Evolutionary conservation across 176 grass and related monocot species (phyloP), one percentile per base, ranked within the genome.

Genomic region (Bolboschoenus planiculmis): DNA sequence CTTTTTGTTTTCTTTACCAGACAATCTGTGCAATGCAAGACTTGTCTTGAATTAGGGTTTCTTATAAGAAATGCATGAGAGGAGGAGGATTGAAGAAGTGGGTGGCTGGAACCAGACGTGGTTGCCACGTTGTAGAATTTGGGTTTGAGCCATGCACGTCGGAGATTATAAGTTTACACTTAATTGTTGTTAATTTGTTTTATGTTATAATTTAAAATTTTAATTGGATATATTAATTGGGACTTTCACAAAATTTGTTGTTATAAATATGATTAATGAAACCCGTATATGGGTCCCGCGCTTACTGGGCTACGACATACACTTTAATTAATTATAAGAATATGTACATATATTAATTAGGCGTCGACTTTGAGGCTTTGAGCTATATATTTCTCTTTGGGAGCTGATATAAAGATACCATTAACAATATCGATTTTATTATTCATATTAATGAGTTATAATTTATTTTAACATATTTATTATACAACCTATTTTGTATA

Each of bases 101-200:
- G 81, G 30, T 29, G 42, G 86, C 65, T 81, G 81, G 54, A 82
- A 87, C 56, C 50, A 44, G 30, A 83, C 83, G 89, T 94, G 87
- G 66, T 81, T 31, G 18, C 83, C 92, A 91, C 92, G 90, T 91
- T 73, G 60, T 77, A 26, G 77, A 63, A 36, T 15, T 42, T 67
- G 40, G 15, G 30, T 91, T 94, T 81, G 67, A 86, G 85, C 85
- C 83, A 85, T 68, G 92, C 92, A 94, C 85, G 92, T 90, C 84
- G 50, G 37, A 76, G 47, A 39, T 24, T 23, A 53, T 34, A 59
- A 33, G 14, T 43, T 59, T 58, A 78, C 75, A 43, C 31, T n/a
- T 85, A 64, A 34, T 70, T 10, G 61, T 24, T n/a, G n/a, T n/a
- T n/a, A n/a, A 27, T 15, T 15, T 27, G 30, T 61, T 13, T 16